Evolutionary conservation across 2,329 filamentous ascomycete species (phyloP), one percentile per base, ranked within the genome.

Genomic region (Botryotinia narcissicola): DNA sequence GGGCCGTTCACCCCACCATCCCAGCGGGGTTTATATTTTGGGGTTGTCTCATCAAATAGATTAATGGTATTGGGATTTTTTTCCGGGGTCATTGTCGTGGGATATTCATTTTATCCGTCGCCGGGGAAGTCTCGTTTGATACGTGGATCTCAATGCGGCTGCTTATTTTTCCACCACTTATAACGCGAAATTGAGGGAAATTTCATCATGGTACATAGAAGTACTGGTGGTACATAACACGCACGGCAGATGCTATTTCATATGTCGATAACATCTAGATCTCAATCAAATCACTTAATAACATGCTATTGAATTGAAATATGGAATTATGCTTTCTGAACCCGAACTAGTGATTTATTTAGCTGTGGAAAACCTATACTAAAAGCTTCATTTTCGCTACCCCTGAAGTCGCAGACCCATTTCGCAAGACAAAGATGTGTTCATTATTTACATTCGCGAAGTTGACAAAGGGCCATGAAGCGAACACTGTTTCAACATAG

Each of bases 151-250:
- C 42, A 7, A 42, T 40, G 54, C 63, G 71, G 71, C 32, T 29
- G 32, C 32, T 44, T 61, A 61, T 61, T 73, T 72, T 73, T 69
- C 71, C 71, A 73, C 71, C 71, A 73, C 37, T 73, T 37, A 73
- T 8, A 59, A 32, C 12, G 46, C 32, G 18, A 20, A 0, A n/a
- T 32, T n/a, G 5, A 35, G 22, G 20, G 20, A 22, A 60, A 46
- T 59, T 59, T 59, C 32, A 51, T 25, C 64, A 54, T 22, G 46
- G 22, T 14, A 40, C 25, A 54, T 68, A 22, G 46, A 18, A 25
- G 4, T 22, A 25, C 51, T 29, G 20, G 44, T 16, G 40, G 14
- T 29, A n/a, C 51, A 57, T 40, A 32, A 25, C 12, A n/a, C 18
- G 18, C 60, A 18, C 37, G 37, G 60, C 12, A 62, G 22, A n/a